Percentiles rank a stretch among this genome's conserved stretches.
These are phyloP conservation scores for Alternaria solani DNA, from an alignment of 2,329 filamentous ascomycete species.

Conservation along the genomic window DNA sequence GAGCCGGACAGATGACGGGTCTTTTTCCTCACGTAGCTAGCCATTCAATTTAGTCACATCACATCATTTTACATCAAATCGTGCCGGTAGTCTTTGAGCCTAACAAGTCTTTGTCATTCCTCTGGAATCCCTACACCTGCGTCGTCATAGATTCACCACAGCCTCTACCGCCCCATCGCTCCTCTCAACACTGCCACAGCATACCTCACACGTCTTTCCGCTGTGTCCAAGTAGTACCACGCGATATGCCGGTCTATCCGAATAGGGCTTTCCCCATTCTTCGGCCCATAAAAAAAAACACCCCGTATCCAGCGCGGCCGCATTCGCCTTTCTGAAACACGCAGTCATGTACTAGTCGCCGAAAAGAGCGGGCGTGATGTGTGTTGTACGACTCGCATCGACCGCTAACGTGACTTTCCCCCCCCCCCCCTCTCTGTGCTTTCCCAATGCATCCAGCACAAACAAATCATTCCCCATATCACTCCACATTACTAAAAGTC, in stretches of 20 bases:
- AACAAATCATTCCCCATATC: slow-evolving; percentile 3
- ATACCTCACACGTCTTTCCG: not conserved
- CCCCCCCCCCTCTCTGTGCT: not conserved
- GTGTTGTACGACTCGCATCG: not conserved
- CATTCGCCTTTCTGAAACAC: slow-evolving; percentile 5
- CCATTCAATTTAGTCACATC: slow-evolving; percentile 5
- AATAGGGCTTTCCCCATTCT: not conserved
- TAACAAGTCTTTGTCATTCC: not conserved
- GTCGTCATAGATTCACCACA: not conserved
- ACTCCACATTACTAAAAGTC: not conserved
- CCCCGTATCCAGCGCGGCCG: slow-evolving; percentile 2
- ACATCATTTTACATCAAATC: not conserved
- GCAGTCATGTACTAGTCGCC: not conserved
- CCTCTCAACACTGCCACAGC: not conserved
- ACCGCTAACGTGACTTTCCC: not conserved
- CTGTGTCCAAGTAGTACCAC: not conserved
- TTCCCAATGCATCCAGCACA: slow-evolving; percentile 3
- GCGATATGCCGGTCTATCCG: not conserved
- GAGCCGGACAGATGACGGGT: slow-evolving; percentile 46
- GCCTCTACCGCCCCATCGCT: not conserved
- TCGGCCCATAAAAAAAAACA: not conserved
- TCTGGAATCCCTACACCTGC: not conserved
- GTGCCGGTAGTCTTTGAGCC: not conserved
- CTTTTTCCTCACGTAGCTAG: slow-evolving; percentile 10
- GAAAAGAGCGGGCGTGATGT: not conserved